A percentile compares a stretch with the other conserved stretches of the same genome.
These are phyloP conservation scores for Rhodofomes roseus DNA, from an alignment of 1,284 basidiomycete genomes.

Conservation along the genomic window DNA sequence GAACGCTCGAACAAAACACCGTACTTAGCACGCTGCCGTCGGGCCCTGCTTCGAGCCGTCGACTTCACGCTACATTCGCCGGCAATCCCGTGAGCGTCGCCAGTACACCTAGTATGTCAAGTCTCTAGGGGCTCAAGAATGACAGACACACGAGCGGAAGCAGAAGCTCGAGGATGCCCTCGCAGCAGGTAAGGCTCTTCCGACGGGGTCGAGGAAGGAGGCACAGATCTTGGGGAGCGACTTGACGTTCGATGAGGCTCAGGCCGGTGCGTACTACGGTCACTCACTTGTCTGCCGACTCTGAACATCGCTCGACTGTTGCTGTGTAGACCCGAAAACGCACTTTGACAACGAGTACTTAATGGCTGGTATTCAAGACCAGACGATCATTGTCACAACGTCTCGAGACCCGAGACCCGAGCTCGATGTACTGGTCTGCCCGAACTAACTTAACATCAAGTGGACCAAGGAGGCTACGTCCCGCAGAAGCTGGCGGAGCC, in stretches of 20 bases:
- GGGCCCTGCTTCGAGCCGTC: no score
- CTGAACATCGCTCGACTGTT: constrained; percentile 6
- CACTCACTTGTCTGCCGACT: constrained; percentile 4
- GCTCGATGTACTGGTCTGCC: constrained; percentile 95
- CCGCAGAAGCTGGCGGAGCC: constrained; percentile 94
- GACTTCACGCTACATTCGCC: constrained; percentile 54
- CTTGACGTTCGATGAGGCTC: constrained; percentile 82
- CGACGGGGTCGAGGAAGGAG: constrained; percentile 85
- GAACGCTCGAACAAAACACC: no score
- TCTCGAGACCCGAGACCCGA: constrained; percentile 96
- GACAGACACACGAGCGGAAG: constrained; percentile 93
- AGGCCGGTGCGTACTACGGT: constrained; percentile 56
- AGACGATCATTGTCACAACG: constrained; percentile 95
- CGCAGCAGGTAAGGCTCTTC: constrained; percentile 82
- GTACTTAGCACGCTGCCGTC: no score
- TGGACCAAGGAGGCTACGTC: constrained; percentile 97
- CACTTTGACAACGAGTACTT: constrained; percentile 98
- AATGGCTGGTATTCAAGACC: constrained; percentile 92
- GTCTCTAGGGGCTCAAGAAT: constrained; percentile 91
- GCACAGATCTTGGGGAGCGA: constrained; percentile 73
- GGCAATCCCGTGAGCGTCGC: constrained; percentile 89
- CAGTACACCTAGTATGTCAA: constrained; percentile 99
- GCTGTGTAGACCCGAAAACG: constrained; percentile 70
- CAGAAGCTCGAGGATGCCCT: constrained; percentile 91
- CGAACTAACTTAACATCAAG: constrained; percentile 92